Evolutionary conservation across 1,139 yeast species (phyloP), one percentile per base, ranked within the genome.

Genomic region (Yueomyces sp.): DNA sequence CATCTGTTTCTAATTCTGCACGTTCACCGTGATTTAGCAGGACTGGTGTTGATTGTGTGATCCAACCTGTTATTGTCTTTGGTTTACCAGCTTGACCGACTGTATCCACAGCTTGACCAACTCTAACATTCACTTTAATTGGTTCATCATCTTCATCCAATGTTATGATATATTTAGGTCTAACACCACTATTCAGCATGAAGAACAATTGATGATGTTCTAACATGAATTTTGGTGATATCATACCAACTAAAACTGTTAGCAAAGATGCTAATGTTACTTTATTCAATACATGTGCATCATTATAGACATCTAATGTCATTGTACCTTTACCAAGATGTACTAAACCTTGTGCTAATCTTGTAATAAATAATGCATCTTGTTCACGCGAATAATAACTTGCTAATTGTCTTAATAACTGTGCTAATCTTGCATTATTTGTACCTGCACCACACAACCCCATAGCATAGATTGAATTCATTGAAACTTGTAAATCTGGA

Each of bases 81-180:
- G 98, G 98, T 56, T 86, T 86, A 68, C 99, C 98, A 0, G 97
- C 98, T 64, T 89, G 97, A 35, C 98, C 98, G 48, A 93, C 97
- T 39, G 89, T 86, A 62, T 93, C 98, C 39, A 93, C 98, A 4
- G 98, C 97, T 68, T 91, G 96, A 51, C 98, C 98, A 36, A 93
- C 97, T 59, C 98, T 78, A 6, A 91, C 98, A 55, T 87, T 91
- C 9, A 91, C 97, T 69, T 91, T 91, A 51, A 91, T 68, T 33
- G 96, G 96, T 51, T 79, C 72, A 60, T 91, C 75, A 30, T 82
- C 77, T 61, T 89, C 96, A 62, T 89, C 96, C 41, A 93, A 83
- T 0, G 98, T 89, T 37, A 93, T 73, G 54, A 93, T 75, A 82
- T 85, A 86, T 56, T 96, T 78, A 44, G 99, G 97, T 56, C 85